A percentile compares a stretch with the other conserved stretches of the same genome.
phyloP scores from a whole-genome alignment of 2,329 filamentous ascomycete genomes.

The Bipolaris victoriae region DNA sequence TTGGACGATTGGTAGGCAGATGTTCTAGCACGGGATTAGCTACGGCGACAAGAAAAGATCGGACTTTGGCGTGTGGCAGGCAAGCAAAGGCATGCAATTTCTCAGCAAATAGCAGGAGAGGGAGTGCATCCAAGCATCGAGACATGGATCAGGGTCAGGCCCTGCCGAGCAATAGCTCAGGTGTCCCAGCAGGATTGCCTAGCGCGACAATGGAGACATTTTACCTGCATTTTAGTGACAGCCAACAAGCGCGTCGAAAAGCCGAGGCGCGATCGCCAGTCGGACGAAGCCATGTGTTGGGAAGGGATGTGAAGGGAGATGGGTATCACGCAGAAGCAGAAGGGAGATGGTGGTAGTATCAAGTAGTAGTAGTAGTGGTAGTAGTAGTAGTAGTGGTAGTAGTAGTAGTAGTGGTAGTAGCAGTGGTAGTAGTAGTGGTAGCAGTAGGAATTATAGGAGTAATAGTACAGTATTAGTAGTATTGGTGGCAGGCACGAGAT shows the following conservation, averaged over 20 bases:
- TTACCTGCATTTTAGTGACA: slow-evolving; percentile 58
- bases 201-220: slow-evolving; percentile 15
- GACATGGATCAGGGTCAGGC: slow-evolving; percentile 1
- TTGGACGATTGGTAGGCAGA: slow-evolving; percentile 56
- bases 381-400: neutral
- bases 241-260: slow-evolving; percentile 55
- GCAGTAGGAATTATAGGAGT: neutral
- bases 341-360: neutral
- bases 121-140: slow-evolving; percentile 5
- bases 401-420: neutral
- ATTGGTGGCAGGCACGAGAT: slow-evolving; percentile 1
- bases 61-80: neutral
- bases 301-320: neutral
- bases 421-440: neutral
- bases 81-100: neutral
- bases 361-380: neutral
- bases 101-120: slow-evolving; percentile 1
- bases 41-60: neutral
- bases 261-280: slow-evolving; percentile 52
- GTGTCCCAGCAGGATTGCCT: slow-evolving; percentile 8
- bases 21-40: slow-evolving; percentile 48
- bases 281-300: slow-evolving; percentile 32
- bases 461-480: neutral
- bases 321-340: slow-evolving; percentile 1
- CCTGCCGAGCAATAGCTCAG: slow-evolving; percentile 1